Conservation (phyloP, 345 rosid genomes). For the Cardamine occulta region DNA sequence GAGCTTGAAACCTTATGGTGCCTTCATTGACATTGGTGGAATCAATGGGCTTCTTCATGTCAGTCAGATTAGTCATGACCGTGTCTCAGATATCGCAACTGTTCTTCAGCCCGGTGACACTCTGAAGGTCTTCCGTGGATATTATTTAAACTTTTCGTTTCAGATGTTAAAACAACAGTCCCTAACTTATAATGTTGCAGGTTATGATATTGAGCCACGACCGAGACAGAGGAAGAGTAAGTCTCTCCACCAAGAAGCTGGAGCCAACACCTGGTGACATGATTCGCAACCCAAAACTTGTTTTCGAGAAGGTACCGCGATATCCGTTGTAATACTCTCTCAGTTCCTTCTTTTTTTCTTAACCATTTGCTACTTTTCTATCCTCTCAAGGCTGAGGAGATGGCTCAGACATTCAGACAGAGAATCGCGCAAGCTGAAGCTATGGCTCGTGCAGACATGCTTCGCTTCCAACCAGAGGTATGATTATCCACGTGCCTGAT, state of each 20-base stretch:
- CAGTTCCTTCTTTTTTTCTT: not conserved
- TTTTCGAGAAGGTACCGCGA: conserved; percentile 85
- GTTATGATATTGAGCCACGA: conserved; percentile 98
- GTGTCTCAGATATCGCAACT: conserved; percentile 85
- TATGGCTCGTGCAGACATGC: conserved; percentile 99
- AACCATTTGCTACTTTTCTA: conserved; percentile 3
- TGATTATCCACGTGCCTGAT: not conserved
- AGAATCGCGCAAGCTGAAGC: conserved; percentile 99
- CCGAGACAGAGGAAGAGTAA: conserved; percentile 95
- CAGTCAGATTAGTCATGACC: conserved; percentile 98
- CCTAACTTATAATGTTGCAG: conserved; percentile 45
- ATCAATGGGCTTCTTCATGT: conserved; percentile 98
- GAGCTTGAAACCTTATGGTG: conserved; percentile 97
- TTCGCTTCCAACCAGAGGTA: conserved; percentile 98
- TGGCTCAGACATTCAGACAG: conserved; percentile 98
- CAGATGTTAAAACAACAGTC: conserved; percentile 12
- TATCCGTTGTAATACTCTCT: not conserved
- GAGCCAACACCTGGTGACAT: conserved; percentile 99
- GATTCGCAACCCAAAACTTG: conserved; percentile 97
- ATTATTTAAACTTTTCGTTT: not conserved
- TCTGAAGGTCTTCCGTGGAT: conserved; percentile 59
- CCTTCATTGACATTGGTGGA: conserved; percentile 96
- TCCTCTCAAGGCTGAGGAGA: conserved; percentile 87
- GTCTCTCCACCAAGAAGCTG: conserved; percentile 95
- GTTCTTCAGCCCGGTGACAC: conserved; percentile 99